Conservation (phyloP, 2,329 filamentous ascomycete species). For the Xylariaceae sp. region DNA sequence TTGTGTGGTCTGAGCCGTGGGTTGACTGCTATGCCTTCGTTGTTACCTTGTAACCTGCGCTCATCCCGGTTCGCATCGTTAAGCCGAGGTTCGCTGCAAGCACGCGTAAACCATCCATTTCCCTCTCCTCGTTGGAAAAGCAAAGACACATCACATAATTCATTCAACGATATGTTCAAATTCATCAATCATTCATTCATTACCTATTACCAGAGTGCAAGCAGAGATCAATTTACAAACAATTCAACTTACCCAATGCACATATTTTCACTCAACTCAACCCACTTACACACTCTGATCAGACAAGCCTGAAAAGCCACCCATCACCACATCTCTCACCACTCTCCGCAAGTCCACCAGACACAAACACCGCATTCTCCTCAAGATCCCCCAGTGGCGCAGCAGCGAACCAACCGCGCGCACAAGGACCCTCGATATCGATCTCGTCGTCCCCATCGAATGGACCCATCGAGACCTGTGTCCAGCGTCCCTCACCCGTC, state of each 20-base stretch:
- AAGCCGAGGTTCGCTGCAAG: not conserved
- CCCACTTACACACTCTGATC: not conserved
- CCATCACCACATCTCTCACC: conserved; percentile 54
- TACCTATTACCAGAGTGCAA: not conserved
- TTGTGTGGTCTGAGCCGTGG: no score
- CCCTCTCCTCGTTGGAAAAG: not conserved
- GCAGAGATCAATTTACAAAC: no score
- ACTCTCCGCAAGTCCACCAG: conserved; percentile 52
- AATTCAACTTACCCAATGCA: no score
- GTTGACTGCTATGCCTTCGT: not conserved
- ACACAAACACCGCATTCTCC: conserved; percentile 54
- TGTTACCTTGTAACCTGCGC: not conserved
- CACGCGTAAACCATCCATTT: not conserved
- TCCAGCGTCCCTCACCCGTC: conserved; percentile 57
- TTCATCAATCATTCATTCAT: not conserved
- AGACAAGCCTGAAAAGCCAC: conserved; percentile 55
- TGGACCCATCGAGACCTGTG: conserved; percentile 41
- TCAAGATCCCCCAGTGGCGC: conserved; percentile 54
- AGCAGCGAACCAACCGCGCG: conserved; percentile 54
- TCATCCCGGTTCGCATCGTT: not conserved
- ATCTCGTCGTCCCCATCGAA: conserved; percentile 49
- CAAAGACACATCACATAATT: not conserved
- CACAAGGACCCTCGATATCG: conserved; percentile 43
- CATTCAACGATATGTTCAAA: not conserved
- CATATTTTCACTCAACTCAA: not conserved